Percentiles rank a stretch among this genome's conserved stretches.
Conservation (phyloP, 305 asterid genomes). For the Plantago coronopus region DNA sequence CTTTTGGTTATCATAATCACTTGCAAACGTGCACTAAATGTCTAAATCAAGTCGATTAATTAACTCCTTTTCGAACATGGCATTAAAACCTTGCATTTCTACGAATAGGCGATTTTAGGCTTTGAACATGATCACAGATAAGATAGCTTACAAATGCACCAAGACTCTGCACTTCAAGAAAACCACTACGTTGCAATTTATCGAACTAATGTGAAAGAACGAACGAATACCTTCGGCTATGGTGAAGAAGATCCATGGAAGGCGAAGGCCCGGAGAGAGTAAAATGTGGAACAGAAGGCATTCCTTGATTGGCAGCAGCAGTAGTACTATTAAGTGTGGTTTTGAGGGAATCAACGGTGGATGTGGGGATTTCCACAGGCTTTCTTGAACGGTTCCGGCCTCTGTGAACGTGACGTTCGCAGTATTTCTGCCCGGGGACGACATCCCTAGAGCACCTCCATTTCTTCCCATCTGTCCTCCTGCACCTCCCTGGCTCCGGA, state of each 20-base stretch:
- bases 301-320: slow-evolving; percentile 19
- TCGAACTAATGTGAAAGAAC: background rate
- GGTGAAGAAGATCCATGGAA: slow-evolving; percentile 57
- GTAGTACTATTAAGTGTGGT: slow-evolving; percentile 4
- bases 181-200: too few relatives aligned
- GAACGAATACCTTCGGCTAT: slow-evolving; percentile 51
- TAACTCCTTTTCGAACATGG: too few relatives aligned
- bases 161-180: too few relatives aligned
- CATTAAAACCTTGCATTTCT: too few relatives aligned
- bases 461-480: slow-evolving; percentile 94
- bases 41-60: too few relatives aligned
- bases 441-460: slow-evolving; percentile 97
- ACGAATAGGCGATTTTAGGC: too few relatives aligned
- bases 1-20: too few relatives aligned
- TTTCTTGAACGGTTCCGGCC: slow-evolving; percentile 98
- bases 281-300: slow-evolving; percentile 32
- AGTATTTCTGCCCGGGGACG: slow-evolving; percentile 78
- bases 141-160: too few relatives aligned
- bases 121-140: too few relatives aligned
- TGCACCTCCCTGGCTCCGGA: slow-evolving; percentile 96
- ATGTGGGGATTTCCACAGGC: slow-evolving; percentile 90
- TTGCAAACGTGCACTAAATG: too few relatives aligned
- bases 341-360: slow-evolving; percentile 32
- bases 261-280: slow-evolving; percentile 52
- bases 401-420: slow-evolving; percentile 86